Conservation (phyloP, 805 yeast species). For the Yarrowia bubula region DNA sequence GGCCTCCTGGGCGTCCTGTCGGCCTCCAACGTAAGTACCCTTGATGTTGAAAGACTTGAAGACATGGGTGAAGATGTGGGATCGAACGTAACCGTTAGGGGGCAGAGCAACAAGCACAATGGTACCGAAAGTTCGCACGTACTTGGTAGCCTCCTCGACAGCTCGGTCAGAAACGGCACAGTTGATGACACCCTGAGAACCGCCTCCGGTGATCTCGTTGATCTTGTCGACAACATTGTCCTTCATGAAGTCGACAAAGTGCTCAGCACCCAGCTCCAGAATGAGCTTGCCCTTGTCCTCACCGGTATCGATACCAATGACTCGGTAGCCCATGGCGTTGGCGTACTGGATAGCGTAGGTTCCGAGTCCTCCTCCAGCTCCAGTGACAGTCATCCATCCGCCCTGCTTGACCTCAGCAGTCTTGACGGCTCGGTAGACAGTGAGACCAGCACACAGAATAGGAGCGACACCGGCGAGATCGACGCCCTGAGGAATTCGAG, state of each 20-base stretch:
- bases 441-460: constrained; percentile 86
- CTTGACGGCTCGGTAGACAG: constrained; percentile 87
- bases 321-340: constrained; percentile 71
- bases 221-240: constrained; percentile 53
- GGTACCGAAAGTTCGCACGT: constrained; percentile 65
- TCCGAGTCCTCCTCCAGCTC: constrained; percentile 81
- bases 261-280: constrained; percentile 62
- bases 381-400: constrained; percentile 72
- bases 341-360: constrained; percentile 73
- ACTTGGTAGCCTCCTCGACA: constrained; percentile 57
- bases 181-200: constrained; percentile 73
- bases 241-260: constrained; percentile 57
- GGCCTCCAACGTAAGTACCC: constrained; percentile 87
- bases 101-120: constrained; percentile 76
- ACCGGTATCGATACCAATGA: constrained; percentile 70
- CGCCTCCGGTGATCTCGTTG: constrained; percentile 60
- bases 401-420: constrained; percentile 69
- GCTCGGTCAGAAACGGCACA: constrained; percentile 72
- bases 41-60: constrained; percentile 67
- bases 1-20: constrained; percentile 81
- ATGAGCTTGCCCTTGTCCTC: constrained; percentile 56
- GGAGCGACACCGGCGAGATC: constrained; percentile 78
- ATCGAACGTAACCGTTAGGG: constrained; percentile 68
- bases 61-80: constrained; percentile 71
- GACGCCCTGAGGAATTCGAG: constrained; percentile 67